These are phyloP conservation scores for Pythium insidiosum DNA, from an alignment of 352 stramenopile species.

Conservation along the genomic window DNA sequence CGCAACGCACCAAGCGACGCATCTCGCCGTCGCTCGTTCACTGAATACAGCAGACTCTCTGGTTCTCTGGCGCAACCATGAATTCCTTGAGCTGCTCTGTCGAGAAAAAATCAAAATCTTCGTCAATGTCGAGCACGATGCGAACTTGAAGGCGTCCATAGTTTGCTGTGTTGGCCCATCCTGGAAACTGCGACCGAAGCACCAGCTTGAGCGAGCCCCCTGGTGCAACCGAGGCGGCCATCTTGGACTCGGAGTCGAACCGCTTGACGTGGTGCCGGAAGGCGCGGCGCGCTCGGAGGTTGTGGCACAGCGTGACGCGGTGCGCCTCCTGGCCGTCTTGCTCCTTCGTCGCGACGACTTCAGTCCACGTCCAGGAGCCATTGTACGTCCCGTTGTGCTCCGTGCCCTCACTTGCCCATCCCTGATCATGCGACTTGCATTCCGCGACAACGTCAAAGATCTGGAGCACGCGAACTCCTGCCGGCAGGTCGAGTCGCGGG, in stretches of 20 bases:
- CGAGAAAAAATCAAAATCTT: slow-evolving; percentile 7
- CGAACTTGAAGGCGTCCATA: slow-evolving; percentile 38
- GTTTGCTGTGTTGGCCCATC: slow-evolving; percentile 56
- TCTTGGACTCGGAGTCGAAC: slow-evolving; percentile 18
- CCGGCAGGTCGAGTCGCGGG: slow-evolving; percentile 27
- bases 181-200: slow-evolving; percentile 48
- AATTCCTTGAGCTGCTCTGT: background rate
- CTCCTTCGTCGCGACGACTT: slow-evolving; percentile 35
- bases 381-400: slow-evolving; percentile 49
- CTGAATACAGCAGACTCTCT: background rate
- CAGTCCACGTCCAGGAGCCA: slow-evolving; percentile 50
- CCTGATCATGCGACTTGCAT: slow-evolving; percentile 61
- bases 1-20: background rate
- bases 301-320: slow-evolving; percentile 26
- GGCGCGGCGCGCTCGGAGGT: slow-evolving; percentile 34
- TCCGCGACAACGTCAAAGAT: slow-evolving; percentile 42
- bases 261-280: slow-evolving; percentile 54
- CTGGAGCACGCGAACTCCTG: slow-evolving; percentile 25
- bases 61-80: background rate
- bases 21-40: background rate
- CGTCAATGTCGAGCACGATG: slow-evolving; percentile 7
- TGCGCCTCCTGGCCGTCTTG: slow-evolving; percentile 4
- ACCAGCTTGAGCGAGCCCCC: slow-evolving; percentile 44
- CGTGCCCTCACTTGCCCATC: slow-evolving; percentile 35
- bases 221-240: slow-evolving; percentile 32